Base-by-base conservation (phyloP, 2,329 filamentous ascomycete species). In the Didymella glomerata region DNA sequence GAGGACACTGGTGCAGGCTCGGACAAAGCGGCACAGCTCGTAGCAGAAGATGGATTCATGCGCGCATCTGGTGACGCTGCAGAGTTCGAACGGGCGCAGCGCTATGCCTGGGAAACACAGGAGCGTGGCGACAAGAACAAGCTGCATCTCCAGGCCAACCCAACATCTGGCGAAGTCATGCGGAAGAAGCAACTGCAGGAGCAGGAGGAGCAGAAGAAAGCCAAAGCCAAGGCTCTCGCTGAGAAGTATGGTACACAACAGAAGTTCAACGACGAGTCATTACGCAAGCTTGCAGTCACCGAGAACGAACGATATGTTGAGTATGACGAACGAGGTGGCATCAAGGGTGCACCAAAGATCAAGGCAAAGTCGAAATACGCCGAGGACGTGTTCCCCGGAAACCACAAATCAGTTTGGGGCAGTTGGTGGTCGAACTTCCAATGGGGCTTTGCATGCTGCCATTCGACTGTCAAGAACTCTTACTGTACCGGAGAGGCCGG, bases 361-460 rank as follows among this genome's bases (percentile, higher is more conserved):
- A 85, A 85, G 51, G 90, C 89, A 49, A 94, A 91, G 76, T 96
- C 92, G 40, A 98, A 97, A 75, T 99, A 99, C 72, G 79, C 88
- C 4, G 95, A 99, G 73, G 92, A 99, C 70, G 84, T 97, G 0
- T 81, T 90, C 53, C 85, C 90, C 75, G 94, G 96, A 81, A 99
- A 99, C 72, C 95, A 99, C 79, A 92, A 87, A 3, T 89, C 90
- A 0, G 89, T 97, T 3, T 99, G 93, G 91, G 95, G 95, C 48
- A 97, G 93, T 71, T 99, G 95, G 95, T 99, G 95, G 95, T 86
- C 88, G 52, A 88, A 92, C 72, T 98, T 97, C 80, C 86, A 90
- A 77, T 99, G 95, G 95, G 95, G 95, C 1, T 99, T 97, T 77
- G 86, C 91, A 22, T 99, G 95, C 77, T 99, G 95, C 81, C 93